These are phyloP conservation scores for Cynara cardunculus DNA, from an alignment of 129 eudicot species.

Conservation along the genomic window DNA sequence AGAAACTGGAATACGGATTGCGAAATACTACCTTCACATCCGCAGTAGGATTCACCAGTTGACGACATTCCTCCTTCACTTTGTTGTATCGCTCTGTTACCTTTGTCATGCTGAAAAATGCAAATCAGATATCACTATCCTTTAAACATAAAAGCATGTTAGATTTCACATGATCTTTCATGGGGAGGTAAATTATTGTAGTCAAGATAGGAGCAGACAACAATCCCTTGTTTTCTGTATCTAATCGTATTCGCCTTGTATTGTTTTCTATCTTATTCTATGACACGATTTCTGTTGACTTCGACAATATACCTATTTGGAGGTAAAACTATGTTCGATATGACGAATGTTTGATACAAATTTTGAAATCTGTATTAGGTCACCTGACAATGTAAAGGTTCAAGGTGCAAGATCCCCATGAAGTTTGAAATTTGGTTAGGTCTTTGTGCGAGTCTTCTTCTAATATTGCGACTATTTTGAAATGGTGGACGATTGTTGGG, in stretches of 20 bases:
- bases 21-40: conserved; percentile 31
- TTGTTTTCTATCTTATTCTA: no score
- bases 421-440: no score
- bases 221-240: not conserved
- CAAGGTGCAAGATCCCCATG: no score
- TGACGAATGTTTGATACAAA: not conserved
- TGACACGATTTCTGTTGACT: not conserved
- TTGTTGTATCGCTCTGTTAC: conserved; percentile 32
- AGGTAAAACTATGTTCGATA: not conserved
- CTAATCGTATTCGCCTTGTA: not conserved
- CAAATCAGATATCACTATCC: not conserved
- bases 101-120: conserved; percentile 30
- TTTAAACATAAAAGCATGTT: not conserved
- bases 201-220: not conserved
- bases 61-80: conserved; percentile 26
- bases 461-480: no score
- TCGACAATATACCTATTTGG: not conserved
- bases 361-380: no score
- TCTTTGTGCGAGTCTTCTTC: no score
- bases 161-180: not conserved
- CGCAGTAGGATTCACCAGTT: conserved; percentile 26
- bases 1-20: not conserved
- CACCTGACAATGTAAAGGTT: no score
- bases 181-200: no score
- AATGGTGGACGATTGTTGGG: no score